Evolutionary conservation across 2,329 filamentous ascomycete species (phyloP).

Genomic region (Sphaerostilbella broomeana): DNA sequence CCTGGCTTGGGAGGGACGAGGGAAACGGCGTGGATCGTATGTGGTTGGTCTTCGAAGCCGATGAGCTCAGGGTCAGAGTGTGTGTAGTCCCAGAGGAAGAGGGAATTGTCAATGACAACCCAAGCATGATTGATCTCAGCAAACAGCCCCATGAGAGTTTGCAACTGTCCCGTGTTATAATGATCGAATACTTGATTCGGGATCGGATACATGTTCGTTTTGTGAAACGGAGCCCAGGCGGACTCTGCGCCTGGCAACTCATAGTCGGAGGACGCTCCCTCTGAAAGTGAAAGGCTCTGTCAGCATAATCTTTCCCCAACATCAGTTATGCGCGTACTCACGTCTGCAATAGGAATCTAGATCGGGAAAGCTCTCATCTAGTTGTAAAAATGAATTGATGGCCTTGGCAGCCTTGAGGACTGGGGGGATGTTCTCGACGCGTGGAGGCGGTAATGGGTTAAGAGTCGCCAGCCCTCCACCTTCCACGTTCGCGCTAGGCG

Average conservation of each 20-base stretch:
- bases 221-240: constrained; percentile 85
- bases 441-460: constrained; percentile 36
- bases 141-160: constrained; percentile 92
- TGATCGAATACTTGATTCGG: constrained; percentile 90
- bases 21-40: constrained; percentile 86
- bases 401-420: constrained; percentile 75
- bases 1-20: constrained; percentile 77
- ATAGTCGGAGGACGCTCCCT: constrained; percentile 88
- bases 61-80: constrained; percentile 85
- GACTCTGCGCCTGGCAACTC: constrained; percentile 62
- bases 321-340: constrained; percentile 41
- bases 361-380: constrained; percentile 78
- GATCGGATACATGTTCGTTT: constrained; percentile 78
- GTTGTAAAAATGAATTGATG: constrained; percentile 70
- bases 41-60: constrained; percentile 81
- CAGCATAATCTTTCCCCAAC: constrained; percentile 16
- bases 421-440: constrained; percentile 50
- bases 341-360: constrained; percentile 84
- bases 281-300: constrained; percentile 41
- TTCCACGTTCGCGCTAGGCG: constrained; percentile 19
- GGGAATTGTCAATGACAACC: constrained; percentile 89
- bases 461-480: constrained; percentile 26
- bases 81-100: constrained; percentile 98
- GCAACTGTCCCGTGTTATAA: constrained; percentile 79
- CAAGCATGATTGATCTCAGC: constrained; percentile 92